Evolutionary conservation across 2,329 filamentous ascomycete species (phyloP).

Genomic region (Fusarium buharicum): DNA sequence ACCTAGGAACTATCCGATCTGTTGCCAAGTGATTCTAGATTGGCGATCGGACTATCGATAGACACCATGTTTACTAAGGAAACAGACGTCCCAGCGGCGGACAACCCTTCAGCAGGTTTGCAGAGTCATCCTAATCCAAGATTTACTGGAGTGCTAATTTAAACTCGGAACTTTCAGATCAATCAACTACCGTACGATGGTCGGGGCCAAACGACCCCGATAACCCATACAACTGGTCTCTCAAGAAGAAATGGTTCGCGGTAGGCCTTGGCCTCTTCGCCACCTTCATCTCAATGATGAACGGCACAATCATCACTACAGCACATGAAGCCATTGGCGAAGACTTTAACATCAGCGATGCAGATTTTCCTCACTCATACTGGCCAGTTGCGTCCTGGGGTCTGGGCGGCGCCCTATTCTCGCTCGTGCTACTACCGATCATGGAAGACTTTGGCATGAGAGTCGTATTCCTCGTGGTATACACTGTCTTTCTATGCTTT

Average conservation of each 20-base stretch:
- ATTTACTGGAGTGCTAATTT: not conserved
- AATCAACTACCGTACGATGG: constrained; percentile 18
- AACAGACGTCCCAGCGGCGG: not conserved
- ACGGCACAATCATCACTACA: constrained; percentile 33
- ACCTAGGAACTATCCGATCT: not conserved
- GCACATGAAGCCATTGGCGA: constrained; percentile 19
- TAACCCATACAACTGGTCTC: constrained; percentile 29
- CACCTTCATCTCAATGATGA: constrained; percentile 29
- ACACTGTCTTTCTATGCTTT: constrained; percentile 20
- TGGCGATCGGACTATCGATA: too few relatives aligned
- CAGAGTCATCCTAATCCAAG: not conserved
- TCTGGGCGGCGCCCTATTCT: constrained; percentile 14
- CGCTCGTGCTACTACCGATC: constrained; percentile 15
- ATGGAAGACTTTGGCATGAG: constrained; percentile 35
- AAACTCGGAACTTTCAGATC: not conserved
- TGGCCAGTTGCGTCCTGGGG: constrained; percentile 33
- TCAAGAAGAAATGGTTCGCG: constrained; percentile 26
- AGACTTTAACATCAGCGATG: constrained; percentile 21
- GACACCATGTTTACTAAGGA: constrained; percentile 1
- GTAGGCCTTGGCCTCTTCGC: constrained; percentile 22
- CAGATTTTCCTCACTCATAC: constrained; percentile 24
- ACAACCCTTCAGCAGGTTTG: too few relatives aligned
- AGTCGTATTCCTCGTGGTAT: constrained; percentile 16
- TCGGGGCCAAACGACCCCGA: constrained; percentile 11
- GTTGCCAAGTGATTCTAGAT: not conserved